phyloP scores from a whole-genome alignment of 2,329 filamentous ascomycete genomes.

The Rugonectria rugulosa region DNA sequence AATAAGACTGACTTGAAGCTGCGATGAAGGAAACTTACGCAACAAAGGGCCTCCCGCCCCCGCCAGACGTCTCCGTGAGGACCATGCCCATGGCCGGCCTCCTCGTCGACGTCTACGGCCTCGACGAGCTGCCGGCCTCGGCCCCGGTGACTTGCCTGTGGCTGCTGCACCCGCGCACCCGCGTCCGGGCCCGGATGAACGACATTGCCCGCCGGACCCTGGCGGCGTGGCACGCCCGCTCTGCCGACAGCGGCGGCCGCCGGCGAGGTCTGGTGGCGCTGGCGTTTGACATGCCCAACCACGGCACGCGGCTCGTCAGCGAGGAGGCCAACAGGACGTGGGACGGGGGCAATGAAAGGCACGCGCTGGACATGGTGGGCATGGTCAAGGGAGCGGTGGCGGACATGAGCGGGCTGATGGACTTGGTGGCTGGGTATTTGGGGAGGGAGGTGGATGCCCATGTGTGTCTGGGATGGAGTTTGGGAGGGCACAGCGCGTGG shows the following conservation, averaged over 20 bases:
- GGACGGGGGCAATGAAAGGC: constrained; percentile 78
- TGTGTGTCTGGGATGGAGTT: constrained; percentile 80
- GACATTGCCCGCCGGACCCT: constrained; percentile 75
- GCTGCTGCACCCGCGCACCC: constrained; percentile 84
- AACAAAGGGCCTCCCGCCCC: constrained; percentile 48
- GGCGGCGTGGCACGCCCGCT: constrained; percentile 67
- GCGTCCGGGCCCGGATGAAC: constrained; percentile 76
- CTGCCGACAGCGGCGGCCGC: constrained; percentile 38
- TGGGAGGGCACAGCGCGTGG: constrained; percentile 91
- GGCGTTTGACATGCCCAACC: constrained; percentile 92
- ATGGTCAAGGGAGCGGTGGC: constrained; percentile 74
- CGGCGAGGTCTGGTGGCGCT: constrained; percentile 79
- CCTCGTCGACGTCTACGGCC: constrained; percentile 80
- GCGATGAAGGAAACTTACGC: constrained; percentile 40
- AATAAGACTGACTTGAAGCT: background rate
- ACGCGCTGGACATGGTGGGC: constrained; percentile 93
- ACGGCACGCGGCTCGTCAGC: constrained; percentile 77
- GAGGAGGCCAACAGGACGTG: constrained; percentile 77
- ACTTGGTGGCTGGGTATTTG: constrained; percentile 79
- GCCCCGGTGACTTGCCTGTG: constrained; percentile 80
- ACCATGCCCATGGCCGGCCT: constrained; percentile 80
- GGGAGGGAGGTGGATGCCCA: constrained; percentile 64
- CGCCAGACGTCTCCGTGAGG: constrained; percentile 65
- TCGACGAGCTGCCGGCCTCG: constrained; percentile 67
- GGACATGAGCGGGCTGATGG: constrained; percentile 80